Percentiles rank a stretch among this genome's conserved stretches.
These are phyloP conservation scores for Quercus dentata DNA, from an alignment of 306 rosid genomes.

Conservation along the genomic window DNA sequence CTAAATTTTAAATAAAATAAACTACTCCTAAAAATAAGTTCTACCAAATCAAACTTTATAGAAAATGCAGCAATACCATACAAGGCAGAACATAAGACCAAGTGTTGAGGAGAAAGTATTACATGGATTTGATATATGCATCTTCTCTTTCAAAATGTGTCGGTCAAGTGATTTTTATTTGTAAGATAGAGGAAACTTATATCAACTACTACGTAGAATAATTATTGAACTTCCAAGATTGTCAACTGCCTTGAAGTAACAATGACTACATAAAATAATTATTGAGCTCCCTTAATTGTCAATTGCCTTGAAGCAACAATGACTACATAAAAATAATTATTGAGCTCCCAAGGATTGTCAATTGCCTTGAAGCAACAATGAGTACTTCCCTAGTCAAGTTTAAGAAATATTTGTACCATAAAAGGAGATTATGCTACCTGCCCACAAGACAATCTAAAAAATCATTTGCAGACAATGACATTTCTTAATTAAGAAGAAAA, in stretches of 20 bases:
- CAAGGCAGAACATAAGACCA: neutral
- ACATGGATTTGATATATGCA: no score
- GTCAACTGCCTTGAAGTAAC: neutral
- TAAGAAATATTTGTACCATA: constrained; percentile 23
- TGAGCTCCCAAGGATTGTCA: neutral
- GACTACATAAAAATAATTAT: neutral
- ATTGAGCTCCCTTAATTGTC: neutral
- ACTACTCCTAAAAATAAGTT: neutral
- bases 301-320: neutral
- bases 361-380: neutral
- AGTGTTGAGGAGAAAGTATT: neutral
- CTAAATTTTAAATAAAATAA: no score
- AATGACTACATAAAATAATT: neutral
- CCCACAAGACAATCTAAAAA: constrained; percentile 40
- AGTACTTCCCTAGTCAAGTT: constrained; percentile 27
- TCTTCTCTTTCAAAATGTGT: no score
- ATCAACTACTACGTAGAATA: no score
- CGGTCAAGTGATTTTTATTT: no score
- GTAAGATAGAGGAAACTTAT: no score
- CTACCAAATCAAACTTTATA: neutral
- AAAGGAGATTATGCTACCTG: constrained; percentile 44
- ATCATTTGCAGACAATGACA: constrained; percentile 29
- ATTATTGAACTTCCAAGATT: neutral
- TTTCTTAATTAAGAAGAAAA: constrained; percentile 23
- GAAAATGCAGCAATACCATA: no score